These are phyloP conservation scores for Citrus reticulata DNA, from an alignment of 345 rosid species.

Conservation along the genomic window DNA sequence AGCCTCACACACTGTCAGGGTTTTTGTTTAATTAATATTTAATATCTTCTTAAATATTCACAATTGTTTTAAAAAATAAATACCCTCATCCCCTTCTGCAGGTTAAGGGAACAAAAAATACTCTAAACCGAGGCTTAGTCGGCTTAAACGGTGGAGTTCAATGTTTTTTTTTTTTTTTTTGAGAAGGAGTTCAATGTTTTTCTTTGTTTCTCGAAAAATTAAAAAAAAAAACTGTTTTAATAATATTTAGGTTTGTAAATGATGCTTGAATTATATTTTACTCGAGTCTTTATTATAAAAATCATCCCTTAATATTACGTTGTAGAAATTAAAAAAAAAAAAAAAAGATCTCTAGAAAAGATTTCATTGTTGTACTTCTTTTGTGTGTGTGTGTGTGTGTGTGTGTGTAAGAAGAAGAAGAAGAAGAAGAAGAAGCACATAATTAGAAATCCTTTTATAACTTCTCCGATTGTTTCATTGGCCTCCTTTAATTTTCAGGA, in stretches of 20 bases:
- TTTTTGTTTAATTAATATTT: background rate
- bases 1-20: slow-evolving; percentile 1
- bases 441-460: background rate
- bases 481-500: background rate
- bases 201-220: background rate
- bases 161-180: background rate
- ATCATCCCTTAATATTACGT: too few relatives aligned
- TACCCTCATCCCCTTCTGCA: background rate
- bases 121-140: background rate
- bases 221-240: too few relatives aligned
- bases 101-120: background rate
- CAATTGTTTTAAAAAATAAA: background rate
- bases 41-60: background rate
- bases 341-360: background rate
- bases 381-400: too few relatives aligned
- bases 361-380: background rate
- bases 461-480: background rate
- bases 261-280: too few relatives aligned
- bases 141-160: background rate
- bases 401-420: too few relatives aligned
- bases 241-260: too few relatives aligned
- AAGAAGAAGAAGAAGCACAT: background rate
- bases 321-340: too few relatives aligned
- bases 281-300: too few relatives aligned
- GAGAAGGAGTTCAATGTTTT: background rate